Evolutionary conservation across 306 rosid species (phyloP), one percentile per base, ranked within the genome.

Genomic region (Prunus campanulata): DNA sequence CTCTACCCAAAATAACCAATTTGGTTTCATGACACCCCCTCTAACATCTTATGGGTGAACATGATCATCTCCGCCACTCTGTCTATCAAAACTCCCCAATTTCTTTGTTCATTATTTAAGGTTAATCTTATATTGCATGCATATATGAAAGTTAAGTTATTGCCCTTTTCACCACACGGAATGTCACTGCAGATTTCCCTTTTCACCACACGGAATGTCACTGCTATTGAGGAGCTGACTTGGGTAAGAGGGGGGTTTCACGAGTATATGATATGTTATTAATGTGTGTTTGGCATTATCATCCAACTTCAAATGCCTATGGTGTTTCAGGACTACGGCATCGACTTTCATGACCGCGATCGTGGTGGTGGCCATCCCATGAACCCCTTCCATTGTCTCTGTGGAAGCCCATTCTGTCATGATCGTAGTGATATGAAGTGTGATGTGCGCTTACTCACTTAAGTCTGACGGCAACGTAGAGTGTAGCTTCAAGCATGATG

Each of bases 221-320:
- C 55, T 57, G 81, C 85, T 12, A 71, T 57, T 78, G 85, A 81
- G 55, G 81, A 81, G 64, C 78, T 81, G 9, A 81, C 85, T 18
- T 77, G 78, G 85, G 85, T 81, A 72, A 42, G 81, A 14, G 29
- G 42, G 77, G 52, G 32, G 32, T 30, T 27, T 55, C 47, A 55
- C 35, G 66, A 35, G 56, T n/a, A 22, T 11, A 55, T 55, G 46
- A 0, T 35, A 20, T 71, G 20, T n/a, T 20, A 20, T 62, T 20
- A 19, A 27, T 25, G 12, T 29, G 11, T 25, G 2, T n/a, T 48
- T 48, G 30, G 48, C 49, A 29, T 8, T 14, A 20, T 11, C 4
- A 11, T 12, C 49, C 32, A 74, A 29, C 30, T 11, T 62, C 32
- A 4, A 25, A 51, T 29, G 52, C 8, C 16, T 52, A 5, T 22